Conservation (phyloP, 495 filamentous ascomycete genomes). For the Copromyces sp. region DNA sequence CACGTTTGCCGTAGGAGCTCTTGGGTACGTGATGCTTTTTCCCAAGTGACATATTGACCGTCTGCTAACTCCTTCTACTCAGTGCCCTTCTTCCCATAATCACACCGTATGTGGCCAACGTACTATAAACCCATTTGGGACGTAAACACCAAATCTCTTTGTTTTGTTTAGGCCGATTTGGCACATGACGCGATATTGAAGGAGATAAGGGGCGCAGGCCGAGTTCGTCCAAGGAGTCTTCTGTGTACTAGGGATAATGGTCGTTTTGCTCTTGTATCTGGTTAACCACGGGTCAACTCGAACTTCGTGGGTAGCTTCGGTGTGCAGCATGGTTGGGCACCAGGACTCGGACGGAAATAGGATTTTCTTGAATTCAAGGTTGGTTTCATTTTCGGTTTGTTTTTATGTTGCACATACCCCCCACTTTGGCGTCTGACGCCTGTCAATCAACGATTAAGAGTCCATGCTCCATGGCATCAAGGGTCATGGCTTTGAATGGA, state of each 20-base stretch:
- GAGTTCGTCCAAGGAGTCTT: not conserved
- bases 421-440: constrained; percentile 6
- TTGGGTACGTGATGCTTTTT: constrained; percentile 61
- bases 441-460: constrained; percentile 2
- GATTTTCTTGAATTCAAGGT: constrained; percentile 1
- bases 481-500: constrained; percentile 5
- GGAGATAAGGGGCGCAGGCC: not conserved
- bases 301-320: not conserved
- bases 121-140: constrained; percentile 20
- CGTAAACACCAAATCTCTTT: not conserved
- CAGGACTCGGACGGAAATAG: not conserved
- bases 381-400: constrained; percentile 7
- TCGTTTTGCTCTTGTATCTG: not conserved
- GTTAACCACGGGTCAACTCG: not conserved
- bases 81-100: constrained; percentile 36
- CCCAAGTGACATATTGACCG: not conserved
- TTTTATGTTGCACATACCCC: constrained; percentile 17
- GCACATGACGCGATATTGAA: not conserved
- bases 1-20: constrained; percentile 51
- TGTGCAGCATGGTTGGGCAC: not conserved
- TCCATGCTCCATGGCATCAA: not conserved
- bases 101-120: constrained; percentile 45
- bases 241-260: not conserved
- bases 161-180: not conserved
- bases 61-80: constrained; percentile 7